Base-by-base conservation (phyloP, 495 filamentous ascomycete genomes). In the Annulohypoxylon nitens region DNA sequence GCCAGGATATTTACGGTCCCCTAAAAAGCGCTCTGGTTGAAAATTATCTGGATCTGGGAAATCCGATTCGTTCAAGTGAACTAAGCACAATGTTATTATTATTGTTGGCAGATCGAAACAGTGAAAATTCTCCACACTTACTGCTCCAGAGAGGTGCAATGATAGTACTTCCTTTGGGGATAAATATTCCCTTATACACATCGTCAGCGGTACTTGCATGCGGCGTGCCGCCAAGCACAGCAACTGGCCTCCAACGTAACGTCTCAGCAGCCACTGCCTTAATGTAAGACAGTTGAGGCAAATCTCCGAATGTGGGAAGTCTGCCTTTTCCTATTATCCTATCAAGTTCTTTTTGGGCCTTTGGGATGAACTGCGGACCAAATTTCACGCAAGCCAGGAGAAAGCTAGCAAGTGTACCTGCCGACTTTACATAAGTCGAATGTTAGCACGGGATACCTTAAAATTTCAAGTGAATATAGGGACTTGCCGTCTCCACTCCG, bases 401-500 rank as follows among this genome's bases (percentile, higher is more conserved):
- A 48, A 88, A 88, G 25, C 83, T 86, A 50, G 85, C 85, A 18
- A 91, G 45, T 8, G 80, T 79, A 12, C 80, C 79, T 7, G 79
- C 76, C 0, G 80, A 82, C 80, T 82, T 37, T 25, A 9, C 80
- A 70, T 1, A 86, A 77, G 18, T 81, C 2, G 30, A 86, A 77
- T 16, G 81, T 89, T 18, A 90, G 81, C 36, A 85, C 16, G 0
- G 10, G 14, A 7, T 41, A n/a, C n/a, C 12, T 79, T 33, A 78
- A 39, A 78, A 5, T 41, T 60, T 5, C 10, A 78, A 81, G 71
- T 78, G 84, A 62, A 16, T 11, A 33, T 25, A 10, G 10, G 12
- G 9, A 74, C 79, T 80, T 57, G 88, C 88, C 4, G 90, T 92
- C 75, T 92, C 90, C n/a, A 86, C 85, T 11, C 90, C 90, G 11